Conservation (phyloP, 1,284 basidiomycete genomes). For the Ganoderma sinense region DNA sequence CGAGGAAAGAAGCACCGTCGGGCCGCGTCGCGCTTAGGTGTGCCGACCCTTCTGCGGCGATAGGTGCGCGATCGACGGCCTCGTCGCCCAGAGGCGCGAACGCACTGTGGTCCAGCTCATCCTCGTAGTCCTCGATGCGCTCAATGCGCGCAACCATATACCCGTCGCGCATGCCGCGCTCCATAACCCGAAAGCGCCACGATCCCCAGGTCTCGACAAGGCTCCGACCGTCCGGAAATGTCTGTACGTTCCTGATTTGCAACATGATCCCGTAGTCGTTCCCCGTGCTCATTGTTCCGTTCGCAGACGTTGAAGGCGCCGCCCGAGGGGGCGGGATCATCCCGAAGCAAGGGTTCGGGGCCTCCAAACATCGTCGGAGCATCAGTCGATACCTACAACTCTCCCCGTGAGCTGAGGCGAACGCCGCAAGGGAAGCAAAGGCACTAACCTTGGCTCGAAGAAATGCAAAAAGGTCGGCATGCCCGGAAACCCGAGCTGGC, state of each 20-base stretch:
- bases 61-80: background rate
- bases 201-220: conserved; percentile 89
- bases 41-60: background rate
- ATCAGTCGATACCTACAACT: conserved; percentile 78
- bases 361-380: conserved; percentile 90
- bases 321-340: conserved; percentile 82
- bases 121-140: conserved; percentile 62
- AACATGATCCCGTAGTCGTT: conserved; percentile 93
- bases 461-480: conserved; percentile 92
- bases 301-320: conserved; percentile 21
- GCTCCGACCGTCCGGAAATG: conserved; percentile 89
- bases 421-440: background rate
- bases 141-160: conserved; percentile 90
- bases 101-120: conserved; percentile 58
- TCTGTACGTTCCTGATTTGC: conserved; percentile 86
- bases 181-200: conserved; percentile 86
- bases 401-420: conserved; percentile 26
- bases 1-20: background rate
- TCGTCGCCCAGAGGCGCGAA: conserved; percentile 45
- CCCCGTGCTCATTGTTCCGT: conserved; percentile 43
- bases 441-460: conserved; percentile 80
- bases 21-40: background rate
- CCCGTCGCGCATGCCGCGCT: conserved; percentile 85
- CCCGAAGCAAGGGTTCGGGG: conserved; percentile 80
- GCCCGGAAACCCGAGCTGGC: conserved; percentile 89